Conservation (phyloP, 306 rosid genomes). For the Cucurbita pepo region DNA sequence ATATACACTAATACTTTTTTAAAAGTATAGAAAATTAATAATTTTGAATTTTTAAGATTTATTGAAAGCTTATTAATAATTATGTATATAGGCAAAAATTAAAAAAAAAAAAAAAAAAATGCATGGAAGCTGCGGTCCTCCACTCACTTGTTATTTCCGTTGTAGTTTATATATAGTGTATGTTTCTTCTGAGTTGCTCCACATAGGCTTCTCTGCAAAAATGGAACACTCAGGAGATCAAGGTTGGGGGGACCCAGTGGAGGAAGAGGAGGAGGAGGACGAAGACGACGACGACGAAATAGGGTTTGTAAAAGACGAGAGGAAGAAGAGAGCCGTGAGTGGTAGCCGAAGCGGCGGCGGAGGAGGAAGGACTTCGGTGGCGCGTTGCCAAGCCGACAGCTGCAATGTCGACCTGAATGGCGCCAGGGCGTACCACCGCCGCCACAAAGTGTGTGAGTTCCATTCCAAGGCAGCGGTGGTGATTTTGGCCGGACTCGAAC, state of each 20-base stretch:
- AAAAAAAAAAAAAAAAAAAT: no score
- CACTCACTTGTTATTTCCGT: neutral
- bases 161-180: neutral
- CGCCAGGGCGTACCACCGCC: conserved; percentile 53
- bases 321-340: conserved; percentile 15
- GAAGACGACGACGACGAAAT: conserved; percentile 9
- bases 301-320: conserved; percentile 30
- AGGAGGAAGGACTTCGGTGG: conserved; percentile 29
- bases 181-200: neutral
- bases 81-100: no score
- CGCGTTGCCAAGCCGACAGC: conserved; percentile 50
- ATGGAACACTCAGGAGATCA: neutral
- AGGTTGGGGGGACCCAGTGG: neutral
- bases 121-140: neutral
- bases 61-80: no score
- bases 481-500: conserved; percentile 31
- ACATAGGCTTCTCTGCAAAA: neutral
- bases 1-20: neutral
- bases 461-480: conserved; percentile 69
- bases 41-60: no score
- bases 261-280: conserved; percentile 6
- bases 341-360: conserved; percentile 16
- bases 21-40: no score
- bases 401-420: conserved; percentile 58
- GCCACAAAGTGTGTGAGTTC: conserved; percentile 79